Base-by-base conservation (phyloP, 208 protist species). In the Leishmania martiniquensis region DNA sequence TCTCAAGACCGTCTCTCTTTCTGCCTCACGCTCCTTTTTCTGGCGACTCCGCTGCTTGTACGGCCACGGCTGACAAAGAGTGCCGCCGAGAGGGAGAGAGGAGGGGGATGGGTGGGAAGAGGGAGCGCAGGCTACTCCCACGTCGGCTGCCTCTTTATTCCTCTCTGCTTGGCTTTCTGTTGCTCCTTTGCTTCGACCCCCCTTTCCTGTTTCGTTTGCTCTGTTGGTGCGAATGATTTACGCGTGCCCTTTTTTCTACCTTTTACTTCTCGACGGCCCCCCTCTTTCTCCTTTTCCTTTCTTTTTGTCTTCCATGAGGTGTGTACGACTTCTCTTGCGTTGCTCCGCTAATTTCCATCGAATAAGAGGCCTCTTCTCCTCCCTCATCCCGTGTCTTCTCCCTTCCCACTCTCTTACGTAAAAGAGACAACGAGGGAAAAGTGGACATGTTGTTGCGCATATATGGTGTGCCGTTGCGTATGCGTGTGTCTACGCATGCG, bases 141-240 rank as follows among this genome's bases (percentile, higher is more conserved):
- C 20, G 42, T 12, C n/a, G 12, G 15, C 15, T 13, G 20, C 15
- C 71, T 44, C 29, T 72, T n/a, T 72, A 13, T 70, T 12, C 37
- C 63, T 52, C 3, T 52, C 45, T 44, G 68, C 47, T n/a, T 42
- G 39, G 55, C 72, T 77, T 32, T 72, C 15, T 68, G 51, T 75
- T 62, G 15, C 65, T 62, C 22, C 44, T 75, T 75, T 62, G 71
- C 37, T 62, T 74, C 42, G 51, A 20, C 51, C 49, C 17, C 52
- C 32, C 32, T 69, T 39, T 13, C 51, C 76, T 80, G 45, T 62
- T 37, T 63, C 52, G 76, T 51, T 60, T 82, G 49, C 79, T 55
- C 51, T 72, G 29, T 37, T 51, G 47, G 68, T 57, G 44, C 6
- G 32, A 42, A 57, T 71, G 66, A 22, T 75, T 75, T 20, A 49